These are phyloP conservation scores for Sporothrix brunneoviolacea DNA, from an alignment of 2,329 filamentous ascomycete genomes.

Conservation along the genomic window DNA sequence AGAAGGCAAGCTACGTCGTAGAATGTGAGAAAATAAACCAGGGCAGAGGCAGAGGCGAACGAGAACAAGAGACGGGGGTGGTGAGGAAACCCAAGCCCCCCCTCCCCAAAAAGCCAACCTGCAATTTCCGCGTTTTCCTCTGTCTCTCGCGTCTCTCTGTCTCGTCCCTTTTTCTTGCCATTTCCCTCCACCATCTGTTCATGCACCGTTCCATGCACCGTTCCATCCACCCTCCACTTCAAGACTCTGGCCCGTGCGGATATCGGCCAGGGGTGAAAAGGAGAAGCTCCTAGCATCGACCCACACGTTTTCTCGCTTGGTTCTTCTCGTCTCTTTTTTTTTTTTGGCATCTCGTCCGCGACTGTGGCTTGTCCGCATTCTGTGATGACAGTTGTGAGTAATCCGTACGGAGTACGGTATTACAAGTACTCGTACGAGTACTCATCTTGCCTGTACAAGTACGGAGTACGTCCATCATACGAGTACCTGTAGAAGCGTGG, in stretches of 20 bases:
- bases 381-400: too few species aligned
- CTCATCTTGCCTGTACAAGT: too few species aligned
- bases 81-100: neutral
- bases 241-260: slow-evolving; percentile 3
- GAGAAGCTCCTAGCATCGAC: neutral
- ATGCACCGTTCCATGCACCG: neutral
- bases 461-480: too few species aligned
- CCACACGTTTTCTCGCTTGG: neutral
- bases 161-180: neutral
- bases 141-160: neutral
- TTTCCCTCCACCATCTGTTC: neutral
- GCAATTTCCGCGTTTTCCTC: neutral
- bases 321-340: neutral
- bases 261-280: slow-evolving; percentile 7
- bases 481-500: too few species aligned
- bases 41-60: neutral
- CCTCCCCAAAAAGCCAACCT: neutral
- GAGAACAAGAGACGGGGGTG: neutral
- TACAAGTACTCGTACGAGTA: neutral
- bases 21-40: neutral
- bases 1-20: too few species aligned
- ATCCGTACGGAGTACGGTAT: neutral
- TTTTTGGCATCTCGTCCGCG: too few species aligned
- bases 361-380: too few species aligned
- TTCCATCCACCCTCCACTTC: slow-evolving; percentile 4